These are phyloP conservation scores for Xylaria sp. DNA, from an alignment of 2,329 filamentous ascomycete genomes.

Conservation along the genomic window DNA sequence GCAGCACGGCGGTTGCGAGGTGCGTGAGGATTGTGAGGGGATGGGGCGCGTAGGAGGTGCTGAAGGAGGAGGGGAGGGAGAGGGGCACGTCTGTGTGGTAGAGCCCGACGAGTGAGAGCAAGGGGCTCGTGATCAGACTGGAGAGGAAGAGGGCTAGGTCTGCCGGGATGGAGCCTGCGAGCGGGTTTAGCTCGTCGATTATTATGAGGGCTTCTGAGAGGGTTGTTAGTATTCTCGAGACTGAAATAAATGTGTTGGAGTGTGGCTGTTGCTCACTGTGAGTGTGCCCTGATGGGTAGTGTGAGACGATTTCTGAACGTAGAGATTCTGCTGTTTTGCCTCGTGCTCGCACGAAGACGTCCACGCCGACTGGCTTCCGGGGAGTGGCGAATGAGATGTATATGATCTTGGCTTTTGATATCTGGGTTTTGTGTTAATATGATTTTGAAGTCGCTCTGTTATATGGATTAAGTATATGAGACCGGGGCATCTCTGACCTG, in stretches of 20 bases:
- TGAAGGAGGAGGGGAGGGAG: conserved; percentile 49
- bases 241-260: neutral
- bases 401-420: conserved; percentile 75
- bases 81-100: conserved; percentile 86
- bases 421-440: conserved; percentile 52
- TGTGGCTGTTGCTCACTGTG: conserved; percentile 56
- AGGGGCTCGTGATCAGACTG: conserved; percentile 71
- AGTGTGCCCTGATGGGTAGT: conserved; percentile 57
- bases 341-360: conserved; percentile 73
- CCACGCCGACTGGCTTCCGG: conserved; percentile 70
- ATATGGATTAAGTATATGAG: conserved; percentile 3
- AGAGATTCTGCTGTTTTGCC: conserved; percentile 68
- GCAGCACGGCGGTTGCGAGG: conserved; percentile 88
- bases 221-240: neutral
- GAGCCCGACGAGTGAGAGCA: conserved; percentile 77
- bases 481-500: conserved; percentile 63
- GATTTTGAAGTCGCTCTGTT: neutral
- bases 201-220: conserved; percentile 76
- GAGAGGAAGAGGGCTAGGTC: conserved; percentile 76
- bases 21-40: conserved; percentile 80
- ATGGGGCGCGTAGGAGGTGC: conserved; percentile 69
- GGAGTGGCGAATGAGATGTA: conserved; percentile 83
- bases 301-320: conserved; percentile 67
- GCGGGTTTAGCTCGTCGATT: conserved; percentile 80
- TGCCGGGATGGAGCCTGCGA: conserved; percentile 65